Conservation (phyloP, 805 yeast species). For the Yarrowia keelungensis region DNA sequence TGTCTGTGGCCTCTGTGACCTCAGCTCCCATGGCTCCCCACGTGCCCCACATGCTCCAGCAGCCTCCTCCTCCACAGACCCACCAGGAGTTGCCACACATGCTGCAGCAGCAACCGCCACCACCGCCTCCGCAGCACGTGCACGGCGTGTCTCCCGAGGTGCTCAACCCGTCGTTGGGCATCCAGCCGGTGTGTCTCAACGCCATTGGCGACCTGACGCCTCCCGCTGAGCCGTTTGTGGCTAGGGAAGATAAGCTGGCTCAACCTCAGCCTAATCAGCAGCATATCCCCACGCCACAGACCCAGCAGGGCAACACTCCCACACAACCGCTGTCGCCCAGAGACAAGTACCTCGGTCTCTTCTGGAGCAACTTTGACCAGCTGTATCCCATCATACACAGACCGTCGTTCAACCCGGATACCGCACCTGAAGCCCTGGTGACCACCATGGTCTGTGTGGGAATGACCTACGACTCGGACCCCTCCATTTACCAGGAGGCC, state of each 20-base stretch:
- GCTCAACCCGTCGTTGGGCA: constrained; percentile 12
- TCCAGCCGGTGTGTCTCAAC: constrained; percentile 12
- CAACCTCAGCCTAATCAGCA: neutral
- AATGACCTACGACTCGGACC: constrained; percentile 47
- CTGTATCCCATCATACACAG: constrained; percentile 54
- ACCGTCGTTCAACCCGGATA: constrained; percentile 48
- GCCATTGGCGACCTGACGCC: constrained; percentile 33
- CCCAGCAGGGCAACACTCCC: neutral
- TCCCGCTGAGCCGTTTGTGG: constrained; percentile 33
- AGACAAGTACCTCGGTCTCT: constrained; percentile 46
- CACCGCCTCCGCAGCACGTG: neutral
- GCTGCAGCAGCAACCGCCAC: neutral
- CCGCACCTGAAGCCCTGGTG: constrained; percentile 44
- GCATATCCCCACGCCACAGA: neutral
- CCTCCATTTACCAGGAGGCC: constrained; percentile 45
- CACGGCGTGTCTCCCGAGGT: constrained; percentile 22
- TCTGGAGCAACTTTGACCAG: constrained; percentile 52
- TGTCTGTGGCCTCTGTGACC: constrained; percentile 13
- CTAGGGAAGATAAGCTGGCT: constrained; percentile 6
- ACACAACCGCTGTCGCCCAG: neutral
- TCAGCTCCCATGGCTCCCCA: neutral
- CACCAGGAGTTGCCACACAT: neutral
- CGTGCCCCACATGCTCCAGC: constrained; percentile 1
- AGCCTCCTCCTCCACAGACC: neutral
- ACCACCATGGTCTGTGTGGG: constrained; percentile 48